A percentile compares a stretch with the other conserved stretches of the same genome.
These are phyloP conservation scores for Oryza officinalis DNA, from an alignment of 176 grass and related monocot species.

Conservation along the genomic window DNA sequence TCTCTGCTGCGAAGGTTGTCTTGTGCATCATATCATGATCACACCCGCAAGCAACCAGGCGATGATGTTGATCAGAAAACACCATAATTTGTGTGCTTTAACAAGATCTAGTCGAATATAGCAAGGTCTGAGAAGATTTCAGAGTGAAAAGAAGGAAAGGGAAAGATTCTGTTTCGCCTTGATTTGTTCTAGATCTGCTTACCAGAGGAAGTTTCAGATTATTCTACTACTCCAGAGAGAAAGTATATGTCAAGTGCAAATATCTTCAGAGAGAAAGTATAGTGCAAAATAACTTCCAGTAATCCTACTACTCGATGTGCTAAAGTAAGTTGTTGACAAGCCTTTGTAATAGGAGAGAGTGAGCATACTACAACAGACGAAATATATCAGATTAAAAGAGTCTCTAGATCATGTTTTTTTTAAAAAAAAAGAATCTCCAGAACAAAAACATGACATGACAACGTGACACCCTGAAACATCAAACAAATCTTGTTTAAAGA, in stretches of 20 bases:
- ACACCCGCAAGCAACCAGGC: neutral
- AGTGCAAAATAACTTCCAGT: neutral
- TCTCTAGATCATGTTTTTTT: too few species aligned
- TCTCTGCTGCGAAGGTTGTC: slow-evolving; percentile 18
- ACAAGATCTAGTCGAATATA: neutral
- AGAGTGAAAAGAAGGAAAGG: neutral
- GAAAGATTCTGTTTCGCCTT: neutral
- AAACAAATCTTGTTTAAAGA: neutral
- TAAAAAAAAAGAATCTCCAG: too few species aligned
- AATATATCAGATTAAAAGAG: neutral
- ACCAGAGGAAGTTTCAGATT: neutral
- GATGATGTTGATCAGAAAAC: neutral
- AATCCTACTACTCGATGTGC: neutral
- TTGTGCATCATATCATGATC: slow-evolving; percentile 18
- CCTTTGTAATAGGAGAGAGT: neutral
- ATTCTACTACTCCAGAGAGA: neutral
- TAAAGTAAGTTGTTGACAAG: neutral
- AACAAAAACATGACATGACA: neutral
- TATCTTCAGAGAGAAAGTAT: neutral
- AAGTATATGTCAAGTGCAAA: neutral
- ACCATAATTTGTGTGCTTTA: neutral
- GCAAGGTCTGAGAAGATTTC: slow-evolving; percentile 13
- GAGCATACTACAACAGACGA: neutral
- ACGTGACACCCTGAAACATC: neutral
- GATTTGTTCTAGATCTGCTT: neutral